phyloP scores from a whole-genome alignment of 2,329 filamentous ascomycete species.

The Hypoxylon sp. region DNA sequence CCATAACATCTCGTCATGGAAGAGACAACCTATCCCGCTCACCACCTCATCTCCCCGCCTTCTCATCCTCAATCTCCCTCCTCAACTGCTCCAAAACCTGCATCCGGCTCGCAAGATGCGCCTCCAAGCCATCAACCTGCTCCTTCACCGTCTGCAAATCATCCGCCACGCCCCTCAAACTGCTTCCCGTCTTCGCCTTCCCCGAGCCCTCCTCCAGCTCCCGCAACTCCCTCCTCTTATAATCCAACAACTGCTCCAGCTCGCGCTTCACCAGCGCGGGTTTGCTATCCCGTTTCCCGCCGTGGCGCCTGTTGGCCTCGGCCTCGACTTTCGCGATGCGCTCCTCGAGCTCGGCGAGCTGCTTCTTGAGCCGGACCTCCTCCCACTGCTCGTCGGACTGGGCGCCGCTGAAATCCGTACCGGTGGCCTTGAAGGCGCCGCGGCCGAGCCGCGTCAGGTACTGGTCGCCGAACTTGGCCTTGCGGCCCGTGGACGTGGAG shows the following conservation, averaged over 20 bases:
- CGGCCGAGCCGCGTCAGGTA: conserved; percentile 93
- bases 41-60: conserved; percentile 64
- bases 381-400: conserved; percentile 94
- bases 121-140: conserved; percentile 91
- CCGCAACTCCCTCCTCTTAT: conserved; percentile 85
- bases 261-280: conserved; percentile 95
- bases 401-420: conserved; percentile 90
- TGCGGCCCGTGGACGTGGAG: conserved; percentile 85
- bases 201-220: conserved; percentile 81
- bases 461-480: conserved; percentile 97
- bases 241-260: conserved; percentile 93
- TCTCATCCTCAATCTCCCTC: conserved; percentile 90
- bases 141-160: conserved; percentile 93
- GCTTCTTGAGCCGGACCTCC: conserved; percentile 93
- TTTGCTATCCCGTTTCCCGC: conserved; percentile 80
- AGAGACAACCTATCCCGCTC: not conserved
- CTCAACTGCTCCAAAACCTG: conserved; percentile 81
- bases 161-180: conserved; percentile 82
- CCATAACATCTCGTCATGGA: not conserved
- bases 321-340: conserved; percentile 88
- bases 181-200: conserved; percentile 77
- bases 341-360: conserved; percentile 88
- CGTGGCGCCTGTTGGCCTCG: conserved; percentile 69
- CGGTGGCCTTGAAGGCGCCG: conserved; percentile 82
- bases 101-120: conserved; percentile 83